Base-by-base conservation (phyloP, 179 eudicot species). In the Heliamphora pulchella region DNA sequence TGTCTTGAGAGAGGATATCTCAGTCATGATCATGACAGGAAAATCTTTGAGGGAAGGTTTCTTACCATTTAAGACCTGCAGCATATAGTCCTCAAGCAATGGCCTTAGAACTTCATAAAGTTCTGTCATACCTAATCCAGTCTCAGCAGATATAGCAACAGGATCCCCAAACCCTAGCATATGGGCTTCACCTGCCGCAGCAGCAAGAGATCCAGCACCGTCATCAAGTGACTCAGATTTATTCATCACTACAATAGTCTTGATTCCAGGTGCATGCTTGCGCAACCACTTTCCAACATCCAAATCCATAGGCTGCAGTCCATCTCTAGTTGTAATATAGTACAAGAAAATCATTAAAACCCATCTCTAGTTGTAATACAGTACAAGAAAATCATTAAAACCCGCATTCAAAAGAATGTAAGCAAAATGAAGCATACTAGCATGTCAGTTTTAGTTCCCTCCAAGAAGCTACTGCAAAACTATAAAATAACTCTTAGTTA, bases 201-300 rank as follows among this genome's bases (percentile, higher is more conserved):
- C 87, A 79, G 93, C 94, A 81, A 96, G 80, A 81, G 98, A 83
- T 57, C 99, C 99, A 84, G 82, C 87, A 64, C 84, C 78, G 80
- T 90, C 96, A 86, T 93, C 97, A 31, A 96, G 91, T 82, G 91
- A 86, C 83, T 96, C 99, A 22, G 98, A 89, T 89, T 96, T 96
- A 84, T 96, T 96, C 94, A 96, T 92, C 74, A 94, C 93, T 59
- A 96, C 90, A 43, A 92, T 81, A 71, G 87, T 90, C 82, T 89
- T 92, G 77, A 96, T 87, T 55, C 89, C 93, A 22, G 93, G 82
- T 5, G 96, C 97, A 85, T 90, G 89, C 86, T 82, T 91, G 78
- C 99, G 93, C 81, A 96, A 79, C 99, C 99, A 96, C 89, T 92
- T 94, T 79, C 99, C 99, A 78, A 96, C 99, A 87, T 91, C 96